A percentile compares a stretch with the other conserved stretches of the same genome.
Conservation (phyloP, 1,139 yeast species). For the Geotrichum armillariae region DNA sequence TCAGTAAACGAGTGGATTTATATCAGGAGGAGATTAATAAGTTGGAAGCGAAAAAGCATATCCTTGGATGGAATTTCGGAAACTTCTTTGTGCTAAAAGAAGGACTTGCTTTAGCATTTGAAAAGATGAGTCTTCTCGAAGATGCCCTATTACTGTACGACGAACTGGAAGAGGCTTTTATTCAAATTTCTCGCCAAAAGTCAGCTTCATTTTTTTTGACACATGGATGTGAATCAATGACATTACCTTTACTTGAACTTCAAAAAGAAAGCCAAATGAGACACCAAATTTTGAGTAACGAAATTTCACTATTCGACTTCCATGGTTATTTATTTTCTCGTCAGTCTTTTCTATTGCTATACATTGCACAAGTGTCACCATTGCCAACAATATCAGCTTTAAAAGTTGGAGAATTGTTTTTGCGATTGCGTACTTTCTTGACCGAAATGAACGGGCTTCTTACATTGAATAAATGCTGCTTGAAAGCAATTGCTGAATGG, state of each 20-base stretch:
- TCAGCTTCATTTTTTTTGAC: slow-evolving; percentile 32
- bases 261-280: slow-evolving; percentile 31
- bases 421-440: slow-evolving; percentile 42
- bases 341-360: slow-evolving; percentile 41
- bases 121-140: slow-evolving; percentile 54
- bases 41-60: slow-evolving; percentile 36
- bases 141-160: slow-evolving; percentile 56
- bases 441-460: slow-evolving; percentile 42
- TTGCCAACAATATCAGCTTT: slow-evolving; percentile 43
- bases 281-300: slow-evolving; percentile 41
- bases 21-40: slow-evolving; percentile 43
- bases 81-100: slow-evolving; percentile 48
- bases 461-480: slow-evolving; percentile 28
- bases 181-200: slow-evolving; percentile 28
- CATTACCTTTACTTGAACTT: slow-evolving; percentile 20
- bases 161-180: slow-evolving; percentile 39
- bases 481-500: slow-evolving; percentile 39
- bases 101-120: slow-evolving; percentile 48
- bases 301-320: slow-evolving; percentile 44
- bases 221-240: slow-evolving; percentile 34
- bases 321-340: slow-evolving; percentile 45
- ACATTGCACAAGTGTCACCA: slow-evolving; percentile 35
- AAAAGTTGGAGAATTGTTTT: slow-evolving; percentile 37
- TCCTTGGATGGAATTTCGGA: slow-evolving; percentile 48
- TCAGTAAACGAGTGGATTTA: slow-evolving; percentile 49